These are phyloP conservation scores for Carpinus viminea DNA, from an alignment of 306 rosid genomes.

Conservation along the genomic window DNA sequence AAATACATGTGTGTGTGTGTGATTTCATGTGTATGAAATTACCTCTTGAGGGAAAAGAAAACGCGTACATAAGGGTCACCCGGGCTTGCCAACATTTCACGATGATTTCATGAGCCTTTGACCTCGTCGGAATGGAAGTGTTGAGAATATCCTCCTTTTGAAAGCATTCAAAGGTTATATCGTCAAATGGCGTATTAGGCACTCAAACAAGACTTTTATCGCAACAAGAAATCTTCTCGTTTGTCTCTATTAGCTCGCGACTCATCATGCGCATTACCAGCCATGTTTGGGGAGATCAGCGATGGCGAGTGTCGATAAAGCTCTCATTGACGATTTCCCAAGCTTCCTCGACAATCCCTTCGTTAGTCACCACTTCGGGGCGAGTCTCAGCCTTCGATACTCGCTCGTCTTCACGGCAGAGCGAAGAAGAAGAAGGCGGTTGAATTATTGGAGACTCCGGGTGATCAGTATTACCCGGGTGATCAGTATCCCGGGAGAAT, in stretches of 20 bases:
- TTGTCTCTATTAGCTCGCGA: background rate
- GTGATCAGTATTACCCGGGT: too few species aligned
- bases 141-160: conserved; percentile 68
- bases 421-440: conserved; percentile 29
- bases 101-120: conserved; percentile 85
- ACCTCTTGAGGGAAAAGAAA: conserved; percentile 91
- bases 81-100: conserved; percentile 76
- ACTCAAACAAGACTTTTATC: background rate
- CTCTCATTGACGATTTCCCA: conserved; percentile 92
- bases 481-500: too few species aligned
- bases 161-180: conserved; percentile 24
- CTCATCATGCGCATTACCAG: conserved; percentile 41
- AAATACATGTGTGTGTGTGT: background rate
- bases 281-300: conserved; percentile 78
- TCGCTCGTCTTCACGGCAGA: conserved; percentile 50
- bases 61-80: conserved; percentile 96
- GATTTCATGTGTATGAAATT: background rate
- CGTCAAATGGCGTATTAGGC: conserved; percentile 17
- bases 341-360: conserved; percentile 83
- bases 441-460: conserved; percentile 25
- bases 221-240: background rate
- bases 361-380: conserved; percentile 54
- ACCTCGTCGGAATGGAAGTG: conserved; percentile 68
- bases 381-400: conserved; percentile 23
- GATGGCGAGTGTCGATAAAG: conserved; percentile 60